These are phyloP conservation scores for Penicillium samsonianum DNA, from an alignment of 495 filamentous ascomycete genomes.

Conservation along the genomic window DNA sequence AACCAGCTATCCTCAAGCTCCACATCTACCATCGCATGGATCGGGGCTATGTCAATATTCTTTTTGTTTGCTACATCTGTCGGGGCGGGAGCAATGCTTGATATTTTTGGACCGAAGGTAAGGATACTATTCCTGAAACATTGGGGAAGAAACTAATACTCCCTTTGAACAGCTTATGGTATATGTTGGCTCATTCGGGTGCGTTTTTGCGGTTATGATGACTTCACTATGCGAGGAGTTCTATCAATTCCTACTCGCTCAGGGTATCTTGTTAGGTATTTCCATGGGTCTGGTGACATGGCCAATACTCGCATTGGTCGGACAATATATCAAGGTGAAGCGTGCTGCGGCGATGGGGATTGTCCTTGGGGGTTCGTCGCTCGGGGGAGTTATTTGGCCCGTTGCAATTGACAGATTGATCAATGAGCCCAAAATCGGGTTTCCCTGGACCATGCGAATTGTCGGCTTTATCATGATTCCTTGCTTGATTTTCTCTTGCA, in stretches of 20 bases:
- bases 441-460: constrained; percentile 53
- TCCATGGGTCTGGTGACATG: constrained; percentile 51
- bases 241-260: constrained; percentile 64
- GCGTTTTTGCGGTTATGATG: constrained; percentile 56
- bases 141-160: not conserved
- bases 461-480: constrained; percentile 52
- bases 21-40: constrained; percentile 59
- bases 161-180: constrained; percentile 29
- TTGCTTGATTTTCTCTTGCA: constrained; percentile 56
- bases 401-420: constrained; percentile 45
- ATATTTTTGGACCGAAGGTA: constrained; percentile 41
- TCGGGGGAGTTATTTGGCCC: constrained; percentile 56
- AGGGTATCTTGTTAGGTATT: constrained; percentile 57
- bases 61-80: constrained; percentile 40
- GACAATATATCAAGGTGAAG: constrained; percentile 56
- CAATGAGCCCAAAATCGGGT: constrained; percentile 38
- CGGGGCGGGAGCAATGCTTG: constrained; percentile 38
- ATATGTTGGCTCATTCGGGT: constrained; percentile 30
- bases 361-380: constrained; percentile 54
- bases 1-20: constrained; percentile 49
- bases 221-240: constrained; percentile 56
- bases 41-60: constrained; percentile 54
- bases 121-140: not conserved
- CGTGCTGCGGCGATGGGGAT: constrained; percentile 57
- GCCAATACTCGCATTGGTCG: constrained; percentile 53